A percentile compares a stretch with the other conserved stretches of the same genome.
These are phyloP conservation scores for Penicillium sp. DNA, from an alignment of 2,329 filamentous ascomycete species.

Conservation along the genomic window DNA sequence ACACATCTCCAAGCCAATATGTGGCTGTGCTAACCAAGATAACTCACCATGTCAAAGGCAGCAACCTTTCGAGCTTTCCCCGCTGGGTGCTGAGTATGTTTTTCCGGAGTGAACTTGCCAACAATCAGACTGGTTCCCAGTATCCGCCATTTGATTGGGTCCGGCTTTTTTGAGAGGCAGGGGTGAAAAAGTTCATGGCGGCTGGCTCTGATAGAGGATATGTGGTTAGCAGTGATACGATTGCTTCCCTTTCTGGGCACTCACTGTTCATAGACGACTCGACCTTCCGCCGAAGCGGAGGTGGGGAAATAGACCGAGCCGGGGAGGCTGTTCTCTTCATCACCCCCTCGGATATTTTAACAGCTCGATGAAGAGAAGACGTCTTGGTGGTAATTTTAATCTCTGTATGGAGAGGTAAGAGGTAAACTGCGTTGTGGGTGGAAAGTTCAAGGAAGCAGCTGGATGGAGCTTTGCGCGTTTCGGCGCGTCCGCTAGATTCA, in stretches of 20 bases:
- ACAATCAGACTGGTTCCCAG: constrained; percentile 68
- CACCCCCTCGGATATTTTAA: constrained; percentile 28
- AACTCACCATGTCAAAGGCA: constrained; percentile 45
- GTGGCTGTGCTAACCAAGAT: background rate
- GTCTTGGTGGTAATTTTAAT: constrained; percentile 5
- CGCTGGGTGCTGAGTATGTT: constrained; percentile 9
- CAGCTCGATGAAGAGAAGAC: constrained; percentile 9
- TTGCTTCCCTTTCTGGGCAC: constrained; percentile 3
- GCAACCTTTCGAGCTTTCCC: constrained; percentile 35
- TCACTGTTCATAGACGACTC: constrained; percentile 52
- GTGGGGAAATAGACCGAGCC: constrained; percentile 50
- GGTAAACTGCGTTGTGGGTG: background rate
- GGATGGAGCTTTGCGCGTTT: background rate
- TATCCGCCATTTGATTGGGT: constrained; percentile 64
- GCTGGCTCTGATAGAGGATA: constrained; percentile 39
- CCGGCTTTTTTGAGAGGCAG: constrained; percentile 74
- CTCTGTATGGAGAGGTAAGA: too few relatives aligned
- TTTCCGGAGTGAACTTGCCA: constrained; percentile 58
- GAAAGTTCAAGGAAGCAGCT: background rate
- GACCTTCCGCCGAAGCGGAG: constrained; percentile 52
- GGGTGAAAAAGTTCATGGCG: constrained; percentile 82
- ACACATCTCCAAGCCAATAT: background rate
- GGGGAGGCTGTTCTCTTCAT: constrained; percentile 37
- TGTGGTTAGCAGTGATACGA: background rate
- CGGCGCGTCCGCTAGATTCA: constrained; percentile 14